phyloP scores from a whole-genome alignment of 441 rosid genomes.

The Populus hybrid region DNA sequence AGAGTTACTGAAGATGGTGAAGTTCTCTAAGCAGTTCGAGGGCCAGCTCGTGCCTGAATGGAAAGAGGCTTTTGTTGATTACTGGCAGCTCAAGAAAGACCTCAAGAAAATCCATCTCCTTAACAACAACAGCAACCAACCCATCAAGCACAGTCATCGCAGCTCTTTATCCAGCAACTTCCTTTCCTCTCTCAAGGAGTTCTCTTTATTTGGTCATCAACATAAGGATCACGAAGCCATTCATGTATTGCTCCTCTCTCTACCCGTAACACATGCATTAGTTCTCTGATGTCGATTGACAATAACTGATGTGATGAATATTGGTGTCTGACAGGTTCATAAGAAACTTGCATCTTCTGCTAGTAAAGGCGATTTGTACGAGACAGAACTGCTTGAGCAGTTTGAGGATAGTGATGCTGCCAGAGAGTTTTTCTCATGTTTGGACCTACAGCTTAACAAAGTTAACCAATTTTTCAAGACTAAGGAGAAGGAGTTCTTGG shows the following conservation, averaged over 20 bases:
- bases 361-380: conserved; percentile 68
- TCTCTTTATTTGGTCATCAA: conserved; percentile 41
- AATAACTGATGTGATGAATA: not conserved
- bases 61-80: conserved; percentile 99
- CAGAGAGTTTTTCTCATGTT: conserved; percentile 71
- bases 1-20: conserved; percentile 52
- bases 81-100: conserved; percentile 81
- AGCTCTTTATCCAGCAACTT: conserved; percentile 29
- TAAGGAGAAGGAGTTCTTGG: conserved; percentile 90
- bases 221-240: conserved; percentile 59
- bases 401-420: conserved; percentile 72
- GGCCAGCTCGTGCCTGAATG: conserved; percentile 97
- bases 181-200: conserved; percentile 46
- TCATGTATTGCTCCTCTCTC: conserved; percentile 44
- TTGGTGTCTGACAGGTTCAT: conserved; percentile 56
- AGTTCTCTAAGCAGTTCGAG: conserved; percentile 83
- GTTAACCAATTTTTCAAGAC: conserved; percentile 80
- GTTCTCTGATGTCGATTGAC: not conserved
- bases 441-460: conserved; percentile 85
- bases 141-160: conserved; percentile 11
- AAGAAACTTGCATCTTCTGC: conserved; percentile 71
- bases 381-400: conserved; percentile 83
- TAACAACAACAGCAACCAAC: conserved; percentile 16
- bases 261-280: not conserved
- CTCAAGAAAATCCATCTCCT: conserved; percentile 59